Evolutionary conservation across 176 grass and related monocot species (phyloP), one percentile per base, ranked within the genome.

Genomic region (Paspalum vaginatum): DNA sequence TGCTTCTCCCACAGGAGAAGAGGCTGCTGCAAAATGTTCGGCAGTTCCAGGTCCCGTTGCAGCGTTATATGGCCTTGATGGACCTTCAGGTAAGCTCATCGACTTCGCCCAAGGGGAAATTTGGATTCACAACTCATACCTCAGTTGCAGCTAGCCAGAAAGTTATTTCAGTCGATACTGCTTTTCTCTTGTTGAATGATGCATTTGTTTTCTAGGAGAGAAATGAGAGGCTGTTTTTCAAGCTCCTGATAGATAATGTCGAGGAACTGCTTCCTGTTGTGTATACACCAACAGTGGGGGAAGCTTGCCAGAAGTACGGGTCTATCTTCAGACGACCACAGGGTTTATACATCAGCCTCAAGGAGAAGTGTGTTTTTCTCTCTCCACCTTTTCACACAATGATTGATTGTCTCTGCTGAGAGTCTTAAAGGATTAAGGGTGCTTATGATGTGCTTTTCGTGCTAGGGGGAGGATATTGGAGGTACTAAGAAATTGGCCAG

Each of bases 231-330:
- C 61, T 97, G 25, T 94, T 98, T 85, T 98, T 89, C 73, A 98
- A 91, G 85, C 95, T 98, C 80, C 61, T 98, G 66, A 51, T 94
- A 5, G 90, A 98, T 74, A 88, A 98, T 80, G 92, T 98, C 1
- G 95, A 98, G 70, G 95, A 98, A 74, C 63, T 98, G 69, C 90
- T 98, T 48, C 92, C 95, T 8, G 83, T 98, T 55, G 95, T 98
- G 21, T 98, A 98, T 66, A 94, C 92, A n/a, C 95, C 95, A 37
- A 98, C 95, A 46, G 92, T 98, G 8, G 95, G 95, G n/a, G 89
- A 98, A 87, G 95, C 95, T 24, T 98, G 95, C 86, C 92, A 94
- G 84, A 98, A 98, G 70, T 94, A 94, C 38, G 90, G 95, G 16
- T 91, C 92, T 5, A 94, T 94, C 76, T 94, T 98, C 71, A 87